A percentile compares a stretch with the other conserved stretches of the same genome.
phyloP scores from a whole-genome alignment of 495 filamentous ascomycete species.

The Cladorrhinum samala region DNA sequence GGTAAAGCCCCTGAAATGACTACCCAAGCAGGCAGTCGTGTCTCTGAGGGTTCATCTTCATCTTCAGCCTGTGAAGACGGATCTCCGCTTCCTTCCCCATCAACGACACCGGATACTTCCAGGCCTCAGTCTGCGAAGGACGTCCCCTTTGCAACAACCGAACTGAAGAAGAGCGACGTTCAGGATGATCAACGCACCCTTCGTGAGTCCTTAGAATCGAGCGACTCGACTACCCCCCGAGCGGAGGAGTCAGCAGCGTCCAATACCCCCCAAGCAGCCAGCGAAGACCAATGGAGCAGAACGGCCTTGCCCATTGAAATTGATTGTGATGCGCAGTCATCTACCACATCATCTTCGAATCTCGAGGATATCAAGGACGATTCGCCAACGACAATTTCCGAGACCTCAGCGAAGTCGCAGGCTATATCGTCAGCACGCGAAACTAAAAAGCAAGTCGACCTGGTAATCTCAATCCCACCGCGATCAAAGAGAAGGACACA shows the following conservation, averaged over 20 bases:
- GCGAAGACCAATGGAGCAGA: slow-evolving; percentile 34
- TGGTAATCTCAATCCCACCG: slow-evolving; percentile 14
- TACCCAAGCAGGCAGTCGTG: slow-evolving; percentile 13
- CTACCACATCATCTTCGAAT: slow-evolving; percentile 16
- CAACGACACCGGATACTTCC: slow-evolving; percentile 42
- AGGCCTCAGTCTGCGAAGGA: slow-evolving; percentile 39
- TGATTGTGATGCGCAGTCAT: slow-evolving; percentile 29
- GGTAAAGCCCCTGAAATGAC: slow-evolving; percentile 11
- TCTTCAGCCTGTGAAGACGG: slow-evolving; percentile 40
- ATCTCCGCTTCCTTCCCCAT: slow-evolving; percentile 33
- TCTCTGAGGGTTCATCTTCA: slow-evolving; percentile 39
- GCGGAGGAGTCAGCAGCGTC: slow-evolving; percentile 4
- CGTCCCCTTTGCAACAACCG: slow-evolving; percentile 6
- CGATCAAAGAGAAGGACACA: slow-evolving; percentile 19
- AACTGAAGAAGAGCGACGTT: not conserved
- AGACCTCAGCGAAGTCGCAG: not conserved
- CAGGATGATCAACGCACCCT: slow-evolving; percentile 24
- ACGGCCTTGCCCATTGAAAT: slow-evolving; percentile 30
- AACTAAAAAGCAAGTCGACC: not conserved
- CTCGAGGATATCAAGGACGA: slow-evolving; percentile 9
- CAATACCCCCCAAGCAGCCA: slow-evolving; percentile 3
- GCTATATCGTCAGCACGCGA: not conserved
- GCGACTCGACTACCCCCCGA: slow-evolving; percentile 24
- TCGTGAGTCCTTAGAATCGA: slow-evolving; percentile 16
- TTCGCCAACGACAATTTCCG: not conserved